Base-by-base conservation (phyloP, 768 basidiomycete genomes). In the Stropharia rugosoannulata region DNA sequence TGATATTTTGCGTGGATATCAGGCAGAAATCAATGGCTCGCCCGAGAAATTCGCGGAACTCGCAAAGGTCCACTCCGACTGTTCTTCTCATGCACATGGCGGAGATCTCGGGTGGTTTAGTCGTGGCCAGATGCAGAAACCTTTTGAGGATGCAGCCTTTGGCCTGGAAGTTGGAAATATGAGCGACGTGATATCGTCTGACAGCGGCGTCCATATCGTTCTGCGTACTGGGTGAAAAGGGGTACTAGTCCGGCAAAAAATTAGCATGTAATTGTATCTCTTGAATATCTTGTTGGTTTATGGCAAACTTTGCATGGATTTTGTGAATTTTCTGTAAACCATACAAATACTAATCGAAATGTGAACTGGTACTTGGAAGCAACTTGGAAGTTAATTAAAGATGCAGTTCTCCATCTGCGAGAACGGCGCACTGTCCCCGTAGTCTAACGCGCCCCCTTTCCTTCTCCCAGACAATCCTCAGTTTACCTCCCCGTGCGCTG, bases 161-260 rank as follows among this genome's bases (percentile, higher is more conserved):
- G 81, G 73, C 2, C 77, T 95, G 59, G 66, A 84, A 46, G 80
- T 88, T 18, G 90, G 86, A 7, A 72, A 90, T 72, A 86, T 95
- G 67, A 93, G 90, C 70, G 87, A 84, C 27, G 74, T 94, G 44
- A 83, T 98, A 66, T 84, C 82, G 64, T 90, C 96, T 44, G 95
- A 98, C 62, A 95, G 93, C 62, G 97, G 97, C 16, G 93, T 98
- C 18, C 97, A 99, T 70, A 65, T 98, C 62, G 90, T 99, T 65
- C 74, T 96, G 72, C 82, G 97, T 65, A 95, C 92, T 50, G 92
- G 41, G 32, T 52, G 32, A 52, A 16, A 19, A 18, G 15, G 16
- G 18, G 19, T 25, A 11, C 11, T 45, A 10, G 18, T 22, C 29
- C 29, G 29, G 29, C 29, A 10, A 4, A 7, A 32, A 32, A 32